Evolutionary conservation across 352 stramenopile species (phyloP).

Genomic region (Globisporangium paroecandrum): DNA sequence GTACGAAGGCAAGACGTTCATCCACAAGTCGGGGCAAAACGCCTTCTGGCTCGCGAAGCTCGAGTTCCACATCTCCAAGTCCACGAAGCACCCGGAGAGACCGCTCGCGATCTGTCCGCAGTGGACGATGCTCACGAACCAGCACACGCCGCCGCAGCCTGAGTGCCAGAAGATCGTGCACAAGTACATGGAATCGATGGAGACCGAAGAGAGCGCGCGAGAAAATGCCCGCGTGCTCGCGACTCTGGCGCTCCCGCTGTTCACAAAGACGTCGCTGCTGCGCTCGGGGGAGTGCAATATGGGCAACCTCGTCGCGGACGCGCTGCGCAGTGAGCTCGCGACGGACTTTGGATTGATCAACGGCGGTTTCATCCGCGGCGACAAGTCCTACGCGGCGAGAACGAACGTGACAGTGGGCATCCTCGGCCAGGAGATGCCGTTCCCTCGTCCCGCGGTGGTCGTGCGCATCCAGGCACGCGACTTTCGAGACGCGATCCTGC

Average conservation of each 20-base stretch:
- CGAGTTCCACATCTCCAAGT: conserved; percentile 64
- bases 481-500: conserved; percentile 66
- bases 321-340: conserved; percentile 57
- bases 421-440: conserved; percentile 86
- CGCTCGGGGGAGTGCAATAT: conserved; percentile 67
- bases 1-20: conserved; percentile 76
- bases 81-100: conserved; percentile 31
- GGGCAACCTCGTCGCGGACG: conserved; percentile 81
- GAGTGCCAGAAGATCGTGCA: conserved; percentile 63
- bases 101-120: conserved; percentile 51
- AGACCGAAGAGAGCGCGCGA: conserved; percentile 44
- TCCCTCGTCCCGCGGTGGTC: conserved; percentile 59
- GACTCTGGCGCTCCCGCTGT: conserved; percentile 45
- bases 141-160: conserved; percentile 46
- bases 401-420: conserved; percentile 69
- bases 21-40: conserved; percentile 90
- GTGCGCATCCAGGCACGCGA: conserved; percentile 63
- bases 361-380: conserved; percentile 84
- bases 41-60: conserved; percentile 82
- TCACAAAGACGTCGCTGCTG: conserved; percentile 70
- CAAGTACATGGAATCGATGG: conserved; percentile 66
- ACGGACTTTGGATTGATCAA: conserved; percentile 83
- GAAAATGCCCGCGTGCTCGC: conserved; percentile 51
- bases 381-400: conserved; percentile 70
- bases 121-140: conserved; percentile 84